These are phyloP conservation scores for Arachnomyces sp. DNA, from an alignment of 2,329 filamentous ascomycete genomes.

Conservation along the genomic window DNA sequence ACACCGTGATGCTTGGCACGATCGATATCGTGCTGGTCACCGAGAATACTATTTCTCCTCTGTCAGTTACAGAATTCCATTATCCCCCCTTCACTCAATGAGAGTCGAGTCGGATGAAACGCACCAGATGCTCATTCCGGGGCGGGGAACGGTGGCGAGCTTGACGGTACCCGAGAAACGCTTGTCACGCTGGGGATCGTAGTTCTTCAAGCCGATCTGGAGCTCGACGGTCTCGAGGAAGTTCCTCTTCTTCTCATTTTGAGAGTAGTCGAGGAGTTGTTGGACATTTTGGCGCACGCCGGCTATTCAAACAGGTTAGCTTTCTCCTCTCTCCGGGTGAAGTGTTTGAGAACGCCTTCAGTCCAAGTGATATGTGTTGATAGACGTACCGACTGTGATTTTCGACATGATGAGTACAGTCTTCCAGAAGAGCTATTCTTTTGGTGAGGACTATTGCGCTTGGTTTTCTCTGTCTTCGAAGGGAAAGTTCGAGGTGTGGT, in stretches of 20 bases:
- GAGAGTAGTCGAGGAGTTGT: conserved; percentile 90
- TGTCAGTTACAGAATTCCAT: conserved; percentile 3
- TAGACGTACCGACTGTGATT: conserved; percentile 49
- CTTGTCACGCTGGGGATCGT: conserved; percentile 99
- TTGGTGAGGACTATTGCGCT: conserved; percentile 60
- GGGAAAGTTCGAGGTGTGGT: too few relatives aligned
- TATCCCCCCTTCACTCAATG: conserved; percentile 1
- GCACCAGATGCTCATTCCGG: conserved; percentile 79
- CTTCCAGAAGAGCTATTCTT: conserved; percentile 78
- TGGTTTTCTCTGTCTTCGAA: conserved; percentile 1
- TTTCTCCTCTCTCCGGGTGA: too few relatives aligned
- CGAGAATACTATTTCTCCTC: conserved; percentile 56
- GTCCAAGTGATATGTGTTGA: too few relatives aligned
- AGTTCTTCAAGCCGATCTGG: conserved; percentile 95
- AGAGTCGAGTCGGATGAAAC: conserved; percentile 21
- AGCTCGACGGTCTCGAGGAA: conserved; percentile 83
- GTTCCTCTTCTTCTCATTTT: conserved; percentile 94
- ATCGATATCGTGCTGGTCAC: conserved; percentile 98
- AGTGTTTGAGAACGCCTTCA: too few relatives aligned
- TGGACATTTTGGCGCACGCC: conserved; percentile 93
- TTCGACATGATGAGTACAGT: conserved; percentile 60
- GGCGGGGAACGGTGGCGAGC: conserved; percentile 84
- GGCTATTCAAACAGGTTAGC: conserved; percentile 43
- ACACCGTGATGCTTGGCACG: conserved; percentile 98
- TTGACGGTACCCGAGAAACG: conserved; percentile 99